phyloP scores from a whole-genome alignment of 805 yeast genomes.

The Teunomyces cretensis region DNA sequence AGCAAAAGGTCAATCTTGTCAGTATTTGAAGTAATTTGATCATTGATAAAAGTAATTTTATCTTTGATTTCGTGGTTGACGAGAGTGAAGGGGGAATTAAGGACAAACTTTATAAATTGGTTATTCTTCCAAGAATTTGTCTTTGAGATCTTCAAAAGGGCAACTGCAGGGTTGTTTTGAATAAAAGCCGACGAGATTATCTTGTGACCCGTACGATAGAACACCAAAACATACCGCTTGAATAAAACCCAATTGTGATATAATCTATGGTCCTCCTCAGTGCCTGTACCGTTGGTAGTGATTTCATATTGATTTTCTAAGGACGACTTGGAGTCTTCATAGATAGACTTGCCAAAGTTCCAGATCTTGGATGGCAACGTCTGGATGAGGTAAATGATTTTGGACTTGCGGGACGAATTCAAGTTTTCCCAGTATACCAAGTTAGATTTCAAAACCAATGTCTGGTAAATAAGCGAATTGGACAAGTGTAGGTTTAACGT shows the following conservation, averaged over 20 bases:
- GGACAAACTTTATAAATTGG: conserved; percentile 6
- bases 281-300: conserved; percentile 1
- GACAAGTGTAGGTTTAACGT: conserved; percentile 28
- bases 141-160: conserved; percentile 10
- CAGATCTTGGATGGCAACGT: conserved; percentile 29
- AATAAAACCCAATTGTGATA: conserved; percentile 13
- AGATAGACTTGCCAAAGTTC: conserved; percentile 13
- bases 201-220: conserved; percentile 5
- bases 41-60: conserved; percentile 19
- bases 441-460: conserved; percentile 31
- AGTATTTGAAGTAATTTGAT: conserved; percentile 23
- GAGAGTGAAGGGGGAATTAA: conserved; percentile 18
- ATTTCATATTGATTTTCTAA: conserved; percentile 8
- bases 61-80: conserved; percentile 27
- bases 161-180: conserved; percentile 15
- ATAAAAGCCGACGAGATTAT: conserved; percentile 10
- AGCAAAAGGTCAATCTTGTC: conserved; percentile 24
- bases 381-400: conserved; percentile 34
- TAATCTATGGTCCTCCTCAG: conserved; percentile 17
- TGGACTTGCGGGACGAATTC: conserved; percentile 21
- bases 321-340: conserved; percentile 1
- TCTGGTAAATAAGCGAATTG: conserved; percentile 32
- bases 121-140: conserved; percentile 5
- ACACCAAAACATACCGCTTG: conserved; percentile 7
- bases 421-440: conserved; percentile 36